Evolutionary conservation across 805 yeast genomes (phyloP).

Genomic region (Maudiozyma pseudohumilis): DNA sequence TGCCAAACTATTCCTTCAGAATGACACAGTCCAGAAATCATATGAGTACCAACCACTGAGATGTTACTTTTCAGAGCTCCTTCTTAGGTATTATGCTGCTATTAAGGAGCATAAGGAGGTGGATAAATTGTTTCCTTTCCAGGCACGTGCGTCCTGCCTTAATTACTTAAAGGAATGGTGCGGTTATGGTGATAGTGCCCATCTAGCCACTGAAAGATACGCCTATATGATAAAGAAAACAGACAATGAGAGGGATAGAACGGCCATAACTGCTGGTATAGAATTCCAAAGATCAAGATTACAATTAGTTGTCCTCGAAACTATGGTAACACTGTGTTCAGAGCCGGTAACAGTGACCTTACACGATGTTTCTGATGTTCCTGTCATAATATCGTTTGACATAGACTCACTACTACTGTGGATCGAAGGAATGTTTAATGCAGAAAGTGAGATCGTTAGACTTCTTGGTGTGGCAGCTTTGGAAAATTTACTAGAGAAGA

Average conservation of each 20-base stretch:
- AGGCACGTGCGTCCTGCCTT: slow-evolving; percentile 74
- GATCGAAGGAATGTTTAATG: slow-evolving; percentile 64
- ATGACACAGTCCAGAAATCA: slow-evolving; percentile 48
- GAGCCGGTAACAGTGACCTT: slow-evolving; percentile 55
- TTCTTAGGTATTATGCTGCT: slow-evolving; percentile 65
- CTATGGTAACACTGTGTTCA: slow-evolving; percentile 74
- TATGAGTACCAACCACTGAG: slow-evolving; percentile 69
- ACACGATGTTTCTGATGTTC: slow-evolving; percentile 13
- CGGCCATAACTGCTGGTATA: slow-evolving; percentile 56
- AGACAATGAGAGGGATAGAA: slow-evolving; percentile 31
- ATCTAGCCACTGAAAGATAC: slow-evolving; percentile 58
- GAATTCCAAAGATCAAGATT: slow-evolving; percentile 69
- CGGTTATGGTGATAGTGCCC: slow-evolving; percentile 64
- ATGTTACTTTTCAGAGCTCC: slow-evolving; percentile 71
- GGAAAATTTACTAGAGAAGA: slow-evolving; percentile 51
- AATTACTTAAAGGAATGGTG: slow-evolving; percentile 88
- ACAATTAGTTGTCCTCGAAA: slow-evolving; percentile 62
- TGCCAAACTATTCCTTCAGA: slow-evolving; percentile 49
- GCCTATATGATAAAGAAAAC: slow-evolving; percentile 40
- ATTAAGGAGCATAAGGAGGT: slow-evolving; percentile 33
- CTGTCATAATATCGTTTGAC: slow-evolving; percentile 58
- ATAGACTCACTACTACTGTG: slow-evolving; percentile 59
- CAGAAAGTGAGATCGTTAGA: slow-evolving; percentile 47
- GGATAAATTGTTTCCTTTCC: slow-evolving; percentile 68
- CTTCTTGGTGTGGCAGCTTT: slow-evolving; percentile 64